These are phyloP conservation scores for Biancaea sappan DNA, from an alignment of 306 rosid species.

Conservation along the genomic window DNA sequence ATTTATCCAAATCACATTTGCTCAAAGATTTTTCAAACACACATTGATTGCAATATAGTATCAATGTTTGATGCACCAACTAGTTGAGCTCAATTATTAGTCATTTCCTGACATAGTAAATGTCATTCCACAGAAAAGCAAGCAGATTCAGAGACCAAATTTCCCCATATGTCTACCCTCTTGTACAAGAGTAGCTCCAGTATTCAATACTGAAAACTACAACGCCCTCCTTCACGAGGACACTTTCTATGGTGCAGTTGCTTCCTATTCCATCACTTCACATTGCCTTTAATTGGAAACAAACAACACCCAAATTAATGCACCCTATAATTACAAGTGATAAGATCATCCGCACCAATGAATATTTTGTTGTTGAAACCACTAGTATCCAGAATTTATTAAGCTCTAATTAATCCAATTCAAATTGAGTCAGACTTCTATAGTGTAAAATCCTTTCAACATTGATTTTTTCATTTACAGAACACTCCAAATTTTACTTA, in stretches of 20 bases:
- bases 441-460: too few species aligned
- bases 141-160: neutral
- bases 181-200: slow-evolving; percentile 20
- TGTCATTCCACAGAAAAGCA: neutral
- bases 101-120: neutral
- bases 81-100: neutral
- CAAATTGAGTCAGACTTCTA: too few species aligned
- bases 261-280: neutral
- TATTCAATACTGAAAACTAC: slow-evolving; percentile 41
- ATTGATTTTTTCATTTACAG: too few species aligned
- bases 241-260: slow-evolving; percentile 16
- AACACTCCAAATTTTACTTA: too few species aligned
- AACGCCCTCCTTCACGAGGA: slow-evolving; percentile 22
- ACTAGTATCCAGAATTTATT: too few species aligned
- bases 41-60: neutral
- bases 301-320: neutral
- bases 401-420: too few species aligned
- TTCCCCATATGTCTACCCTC: neutral
- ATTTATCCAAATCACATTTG: too few species aligned
- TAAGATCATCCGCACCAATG: neutral
- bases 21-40: too few species aligned
- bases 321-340: neutral
- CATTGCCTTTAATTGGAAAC: neutral
- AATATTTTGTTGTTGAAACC: too few species aligned
- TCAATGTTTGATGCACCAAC: neutral